A percentile compares a stretch with the other conserved stretches of the same genome.
Conservation (phyloP, 306 rosid species). For the Echinosophora koreensis region DNA sequence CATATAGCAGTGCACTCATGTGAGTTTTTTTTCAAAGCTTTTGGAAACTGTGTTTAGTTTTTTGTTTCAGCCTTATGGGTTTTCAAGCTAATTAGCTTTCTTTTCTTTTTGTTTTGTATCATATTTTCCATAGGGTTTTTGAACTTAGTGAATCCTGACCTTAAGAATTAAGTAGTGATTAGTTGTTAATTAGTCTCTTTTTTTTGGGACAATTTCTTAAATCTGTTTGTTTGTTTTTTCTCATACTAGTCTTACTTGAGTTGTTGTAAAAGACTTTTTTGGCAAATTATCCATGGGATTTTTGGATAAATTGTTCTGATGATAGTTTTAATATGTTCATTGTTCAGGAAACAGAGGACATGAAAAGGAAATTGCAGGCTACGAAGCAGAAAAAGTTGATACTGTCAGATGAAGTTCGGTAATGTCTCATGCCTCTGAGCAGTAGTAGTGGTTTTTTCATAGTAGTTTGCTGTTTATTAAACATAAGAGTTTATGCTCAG, state of each 20-base stretch:
- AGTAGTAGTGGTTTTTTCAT: conserved; percentile 4
- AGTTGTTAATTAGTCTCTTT: conserved; percentile 10
- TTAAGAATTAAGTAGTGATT: neutral
- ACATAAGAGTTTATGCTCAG: conserved; percentile 14
- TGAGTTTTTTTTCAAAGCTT: neutral
- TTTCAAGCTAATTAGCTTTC: conserved; percentile 5
- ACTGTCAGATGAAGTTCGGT: conserved; percentile 87
- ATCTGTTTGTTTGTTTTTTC: conserved; percentile 13
- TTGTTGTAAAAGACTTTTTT: neutral
- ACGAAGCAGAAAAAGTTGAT: conserved; percentile 68
- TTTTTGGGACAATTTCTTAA: neutral
- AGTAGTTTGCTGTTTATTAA: neutral
- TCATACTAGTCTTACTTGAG: conserved; percentile 29
- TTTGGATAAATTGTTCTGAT: conserved; percentile 35
- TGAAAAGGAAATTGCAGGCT: conserved; percentile 67
- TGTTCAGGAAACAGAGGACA: conserved; percentile 75
- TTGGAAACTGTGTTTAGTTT: neutral
- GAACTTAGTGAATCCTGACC: neutral
- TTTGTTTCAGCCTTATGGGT: conserved; percentile 1
- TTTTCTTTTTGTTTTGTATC: neutral
- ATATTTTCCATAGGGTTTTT: conserved; percentile 6
- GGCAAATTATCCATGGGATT: neutral
- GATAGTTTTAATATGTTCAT: conserved; percentile 45
- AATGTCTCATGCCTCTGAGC: conserved; percentile 20
- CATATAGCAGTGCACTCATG: neutral